Percentiles rank a stretch among this genome's conserved stretches.
phyloP scores from a whole-genome alignment of 495 filamentous ascomycete genomes.

The Terfezia claveryi region DNA sequence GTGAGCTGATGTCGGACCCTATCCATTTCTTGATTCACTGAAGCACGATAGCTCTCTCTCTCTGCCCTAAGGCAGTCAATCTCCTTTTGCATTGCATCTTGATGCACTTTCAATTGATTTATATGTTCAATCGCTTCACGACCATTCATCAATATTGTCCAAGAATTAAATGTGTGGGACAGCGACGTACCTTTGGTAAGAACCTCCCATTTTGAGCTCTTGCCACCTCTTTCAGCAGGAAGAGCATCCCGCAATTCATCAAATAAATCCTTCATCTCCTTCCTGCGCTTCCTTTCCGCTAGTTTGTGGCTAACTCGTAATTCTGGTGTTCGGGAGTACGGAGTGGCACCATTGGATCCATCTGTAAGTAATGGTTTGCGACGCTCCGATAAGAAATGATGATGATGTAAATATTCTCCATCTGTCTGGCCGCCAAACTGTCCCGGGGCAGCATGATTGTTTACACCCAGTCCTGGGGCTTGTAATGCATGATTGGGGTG shows the following conservation, averaged over 20 bases:
- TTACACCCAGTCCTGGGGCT: neutral
- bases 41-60: constrained; percentile 6
- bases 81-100: constrained; percentile 13
- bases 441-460: neutral
- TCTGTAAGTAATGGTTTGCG: constrained; percentile 3
- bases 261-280: constrained; percentile 96
- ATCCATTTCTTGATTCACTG: constrained; percentile 10
- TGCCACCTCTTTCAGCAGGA: constrained; percentile 68
- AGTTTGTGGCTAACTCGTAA: constrained; percentile 89
- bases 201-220: constrained; percentile 98
- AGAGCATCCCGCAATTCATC: constrained; percentile 64
- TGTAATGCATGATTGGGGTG: constrained; percentile 2
- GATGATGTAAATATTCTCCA: constrained; percentile 12
- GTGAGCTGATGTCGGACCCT: constrained; percentile 9
- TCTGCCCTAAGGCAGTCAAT: constrained; percentile 13
- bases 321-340: constrained; percentile 87
- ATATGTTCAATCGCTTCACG: constrained; percentile 17
- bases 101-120: constrained; percentile 8
- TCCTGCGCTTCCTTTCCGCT: constrained; percentile 83
- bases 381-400: constrained; percentile 10
- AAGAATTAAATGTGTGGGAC: neutral
- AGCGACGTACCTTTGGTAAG: constrained; percentile 57
- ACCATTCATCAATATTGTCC: constrained; percentile 3
- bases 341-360: constrained; percentile 17
- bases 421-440: constrained; percentile 5